Evolutionary conservation across 139 green algal genomes (phyloP).

Genomic region (Pedinophyceae sp.): DNA sequence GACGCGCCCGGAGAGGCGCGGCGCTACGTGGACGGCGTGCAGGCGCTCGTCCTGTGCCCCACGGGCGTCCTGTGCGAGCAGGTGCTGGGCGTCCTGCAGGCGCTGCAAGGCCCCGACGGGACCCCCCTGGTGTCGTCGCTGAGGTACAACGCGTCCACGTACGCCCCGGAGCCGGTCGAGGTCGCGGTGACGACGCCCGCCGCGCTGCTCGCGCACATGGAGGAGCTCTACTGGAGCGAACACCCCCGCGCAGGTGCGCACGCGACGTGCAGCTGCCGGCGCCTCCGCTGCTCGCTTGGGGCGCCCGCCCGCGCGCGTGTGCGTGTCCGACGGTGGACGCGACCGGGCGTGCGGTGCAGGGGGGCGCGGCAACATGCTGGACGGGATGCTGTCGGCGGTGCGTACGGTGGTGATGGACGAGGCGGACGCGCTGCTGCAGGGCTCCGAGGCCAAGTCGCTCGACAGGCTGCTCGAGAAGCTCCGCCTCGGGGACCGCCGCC

Average conservation of each 20-base stretch:
- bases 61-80: constrained; percentile 72
- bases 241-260: no score
- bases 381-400: no score
- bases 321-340: no score
- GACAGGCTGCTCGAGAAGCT: constrained; percentile 41
- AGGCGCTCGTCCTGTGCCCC: constrained; percentile 68
- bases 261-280: neutral
- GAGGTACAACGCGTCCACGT: neutral
- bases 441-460: constrained; percentile 41
- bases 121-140: constrained; percentile 9
- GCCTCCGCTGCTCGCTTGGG: no score
- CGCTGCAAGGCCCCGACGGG: constrained; percentile 9
- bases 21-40: neutral
- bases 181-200: constrained; percentile 58
- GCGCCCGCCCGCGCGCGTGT: no score
- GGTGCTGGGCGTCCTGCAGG: constrained; percentile 25
- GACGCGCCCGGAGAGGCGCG: neutral
- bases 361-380: no score
- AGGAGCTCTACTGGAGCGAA: no score
- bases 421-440: constrained; percentile 76
- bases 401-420: constrained; percentile 80
- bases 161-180: constrained; percentile 28
- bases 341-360: no score
- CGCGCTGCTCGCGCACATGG: constrained; percentile 30
- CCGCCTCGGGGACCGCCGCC: constrained; percentile 30